Percentiles rank a stretch among this genome's conserved stretches.
These are phyloP conservation scores for Aspergillus indologenus DNA, from an alignment of 495 filamentous ascomycete species.

Conservation along the genomic window DNA sequence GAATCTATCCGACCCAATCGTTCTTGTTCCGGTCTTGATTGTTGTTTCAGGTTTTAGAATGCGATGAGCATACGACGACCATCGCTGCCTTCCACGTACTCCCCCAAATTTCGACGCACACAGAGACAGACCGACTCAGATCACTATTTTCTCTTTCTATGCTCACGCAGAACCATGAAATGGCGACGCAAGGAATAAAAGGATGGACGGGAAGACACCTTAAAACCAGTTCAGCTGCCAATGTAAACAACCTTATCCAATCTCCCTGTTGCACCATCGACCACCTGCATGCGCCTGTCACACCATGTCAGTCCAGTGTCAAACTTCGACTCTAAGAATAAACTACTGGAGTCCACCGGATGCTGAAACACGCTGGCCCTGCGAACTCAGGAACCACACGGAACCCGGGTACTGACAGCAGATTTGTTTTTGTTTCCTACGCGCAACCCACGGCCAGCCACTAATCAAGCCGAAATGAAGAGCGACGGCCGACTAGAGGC, in stretches of 20 bases:
- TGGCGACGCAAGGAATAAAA: background rate
- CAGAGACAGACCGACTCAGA: background rate
- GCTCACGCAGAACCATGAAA: background rate
- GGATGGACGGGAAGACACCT: background rate
- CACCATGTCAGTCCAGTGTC: slow-evolving; percentile 1
- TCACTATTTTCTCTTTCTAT: background rate
- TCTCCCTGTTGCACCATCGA: background rate
- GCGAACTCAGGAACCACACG: background rate
- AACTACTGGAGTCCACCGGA: slow-evolving; percentile 2
- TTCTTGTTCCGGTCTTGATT: background rate
- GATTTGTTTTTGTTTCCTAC: background rate
- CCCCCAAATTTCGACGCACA: background rate
- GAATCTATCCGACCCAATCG: background rate
- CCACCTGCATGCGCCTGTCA: background rate
- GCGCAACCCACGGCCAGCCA: background rate
- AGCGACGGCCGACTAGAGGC: slow-evolving; percentile 1
- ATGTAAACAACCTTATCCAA: background rate
- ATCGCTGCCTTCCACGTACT: background rate
- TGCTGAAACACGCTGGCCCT: background rate
- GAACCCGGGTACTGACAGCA: background rate
- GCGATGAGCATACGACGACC: background rate
- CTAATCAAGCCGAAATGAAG: slow-evolving; percentile 5
- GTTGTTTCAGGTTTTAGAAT: background rate
- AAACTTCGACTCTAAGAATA: slow-evolving; percentile 1
- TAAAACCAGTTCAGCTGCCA: background rate